A percentile compares a stretch with the other conserved stretches of the same genome.
phyloP scores from a whole-genome alignment of 2,329 filamentous ascomycete species.

The Venturiaceae sp. region DNA sequence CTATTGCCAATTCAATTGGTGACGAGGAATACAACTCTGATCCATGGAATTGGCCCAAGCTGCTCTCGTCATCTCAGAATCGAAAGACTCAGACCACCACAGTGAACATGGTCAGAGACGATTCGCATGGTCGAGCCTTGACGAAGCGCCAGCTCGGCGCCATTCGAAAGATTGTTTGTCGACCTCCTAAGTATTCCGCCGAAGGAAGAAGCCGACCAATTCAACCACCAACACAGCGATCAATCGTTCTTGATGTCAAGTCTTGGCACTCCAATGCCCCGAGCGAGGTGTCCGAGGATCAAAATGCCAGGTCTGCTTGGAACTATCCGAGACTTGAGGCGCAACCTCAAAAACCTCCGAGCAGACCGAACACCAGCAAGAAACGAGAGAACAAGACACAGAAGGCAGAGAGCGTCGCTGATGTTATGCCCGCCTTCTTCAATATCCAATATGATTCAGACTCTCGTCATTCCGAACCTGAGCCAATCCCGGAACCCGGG shows the following conservation, averaged over 20 bases:
- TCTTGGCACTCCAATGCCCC: neutral
- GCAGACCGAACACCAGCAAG: neutral
- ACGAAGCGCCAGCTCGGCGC: neutral
- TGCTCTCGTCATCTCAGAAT: neutral
- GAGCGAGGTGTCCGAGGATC: neutral
- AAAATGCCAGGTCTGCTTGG: neutral
- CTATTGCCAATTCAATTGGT: neutral
- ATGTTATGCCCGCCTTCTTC: neutral
- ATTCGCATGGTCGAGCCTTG: neutral
- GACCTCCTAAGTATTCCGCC: neutral
- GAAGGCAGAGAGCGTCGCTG: neutral
- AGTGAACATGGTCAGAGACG: neutral
- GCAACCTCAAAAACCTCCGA: neutral
- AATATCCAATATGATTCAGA: neutral
- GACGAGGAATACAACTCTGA: neutral
- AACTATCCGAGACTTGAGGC: neutral
- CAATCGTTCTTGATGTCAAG: neutral
- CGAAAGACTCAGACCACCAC: neutral
- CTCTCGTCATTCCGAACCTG: neutral
- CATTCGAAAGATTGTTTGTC: neutral
- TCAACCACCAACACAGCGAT: neutral
- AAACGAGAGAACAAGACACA: neutral
- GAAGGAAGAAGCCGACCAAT: neutral
- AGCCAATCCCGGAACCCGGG: neutral
- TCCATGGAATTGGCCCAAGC: neutral